Evolutionary conservation across 768 basidiomycete species (phyloP), one percentile per base, ranked within the genome.

Genomic region (Leccinum barrowsii): DNA sequence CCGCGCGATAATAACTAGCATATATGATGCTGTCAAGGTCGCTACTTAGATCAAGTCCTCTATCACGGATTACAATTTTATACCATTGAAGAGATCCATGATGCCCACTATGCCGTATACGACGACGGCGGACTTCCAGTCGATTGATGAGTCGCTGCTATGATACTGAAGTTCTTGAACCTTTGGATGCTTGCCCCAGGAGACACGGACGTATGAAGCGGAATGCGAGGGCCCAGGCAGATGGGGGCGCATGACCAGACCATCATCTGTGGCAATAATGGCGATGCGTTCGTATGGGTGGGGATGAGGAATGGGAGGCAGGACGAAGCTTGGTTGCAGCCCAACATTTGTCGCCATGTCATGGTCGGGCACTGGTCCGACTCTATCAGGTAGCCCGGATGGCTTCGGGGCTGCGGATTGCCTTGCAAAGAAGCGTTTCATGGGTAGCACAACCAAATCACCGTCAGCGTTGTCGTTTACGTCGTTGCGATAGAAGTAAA

Each of bases 21-120:
- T 73, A 75, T 92, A 86, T 8, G 91, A 88, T 35, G 82, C 92
- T 92, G 65, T 54, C 51, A 52, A 59, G 21, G 37, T 35, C 28
- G 51, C 47, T 52, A 11, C 34, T 72, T n/a, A 68, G 63, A 63
- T 26, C 17, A 54, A 49, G 44, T 44, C 5, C 17, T 44, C 47
- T 19, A 4, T 15, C 52, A 54, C 24, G 22, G 22, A 48, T 32
- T 47, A 49, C 3, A 58, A 26, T 46, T 59, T 47, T 55, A 40
- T 73, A 92, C 91, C 82, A 66, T 86, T 80, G 67, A 85, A 90
- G 22, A 94, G 73, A 59, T 85, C 84, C 59, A 94, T 67, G 17
- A 90, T 75, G 15, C 91, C 91, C 47, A 92, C 75, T 61, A 94
- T 83, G 12, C 91, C 92, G 70, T 90, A 87, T 11, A 91, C 79